Evolutionary conservation across 2,329 filamentous ascomycete genomes (phyloP), one percentile per base, ranked within the genome.

Genomic region (Aspergillus oerlinghausenensis): DNA sequence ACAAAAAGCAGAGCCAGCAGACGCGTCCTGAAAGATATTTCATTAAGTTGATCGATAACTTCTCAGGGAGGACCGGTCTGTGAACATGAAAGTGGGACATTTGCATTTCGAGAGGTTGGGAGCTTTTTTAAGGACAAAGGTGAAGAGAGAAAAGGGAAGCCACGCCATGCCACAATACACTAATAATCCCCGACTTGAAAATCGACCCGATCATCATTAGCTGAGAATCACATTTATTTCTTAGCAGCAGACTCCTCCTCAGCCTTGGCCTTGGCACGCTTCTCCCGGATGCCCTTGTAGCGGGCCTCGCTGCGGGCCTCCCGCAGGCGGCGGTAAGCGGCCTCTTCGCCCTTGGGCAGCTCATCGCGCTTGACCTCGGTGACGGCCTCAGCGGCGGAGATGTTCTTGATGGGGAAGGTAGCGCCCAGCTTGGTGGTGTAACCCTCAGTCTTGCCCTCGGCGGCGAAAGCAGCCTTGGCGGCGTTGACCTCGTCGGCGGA

Each of bases 261-360:
- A 38, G 86, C 87, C 75, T 88, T 93, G 72, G 90, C 90, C 84
- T 88, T 89, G 70, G 84, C 87, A 75, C 94, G 88, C 92, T 97
- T 97, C 85, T 95, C 92, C 77, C 92, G 87, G 74, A 84, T 84
- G 80, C 94, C 94, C 65, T 84, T 79, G 73, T 89, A 82, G 78
- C 92, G 88, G 73, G 89, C 87, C 75, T 95, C 89, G 77, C 86
- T 87, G 80, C 94, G 88, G 68, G 89, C 87, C 69, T 88, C 82
- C 78, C 94, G 90, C 76, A 99, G 87, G 74, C 86, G 88, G 76
- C 83, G 83, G 87, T 89, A 97, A 65, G 92, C 94, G 78, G 87
- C 88, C 79, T 92, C 88, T 82, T 92, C 89, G 74, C 85, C 77
- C 77, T 87, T 83, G 78, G 88, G 87, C 71, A 96, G 77, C 67